phyloP scores from a whole-genome alignment of 225 moss, liverwort and hornwort species.

The Climacium dendroides region DNA sequence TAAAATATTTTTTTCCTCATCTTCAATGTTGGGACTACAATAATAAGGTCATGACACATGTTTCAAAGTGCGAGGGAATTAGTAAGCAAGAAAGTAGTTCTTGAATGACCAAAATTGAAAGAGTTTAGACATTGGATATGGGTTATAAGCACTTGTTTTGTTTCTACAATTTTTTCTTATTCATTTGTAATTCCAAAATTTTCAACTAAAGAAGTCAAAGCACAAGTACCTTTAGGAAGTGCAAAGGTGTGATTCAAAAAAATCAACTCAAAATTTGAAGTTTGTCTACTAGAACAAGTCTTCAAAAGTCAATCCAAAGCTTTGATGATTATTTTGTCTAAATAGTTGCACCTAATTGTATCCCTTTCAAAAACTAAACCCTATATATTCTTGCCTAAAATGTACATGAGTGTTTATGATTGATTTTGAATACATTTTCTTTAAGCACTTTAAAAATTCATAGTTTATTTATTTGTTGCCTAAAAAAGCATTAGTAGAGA shows the following conservation, averaged over 20 bases:
- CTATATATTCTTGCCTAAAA: neutral
- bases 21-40: too few relatives aligned
- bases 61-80: too few relatives aligned
- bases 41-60: too few relatives aligned
- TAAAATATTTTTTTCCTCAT: too few relatives aligned
- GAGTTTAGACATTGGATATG: too few relatives aligned
- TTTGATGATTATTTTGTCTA: neutral
- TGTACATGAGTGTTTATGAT: neutral
- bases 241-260: neutral
- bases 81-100: too few relatives aligned
- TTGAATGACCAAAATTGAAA: too few relatives aligned
- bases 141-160: too few relatives aligned
- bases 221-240: neutral
- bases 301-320: neutral
- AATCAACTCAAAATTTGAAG: neutral
- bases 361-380: neutral
- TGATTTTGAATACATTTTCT: fast-evolving
- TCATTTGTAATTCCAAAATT: neutral
- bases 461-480: fast-evolving
- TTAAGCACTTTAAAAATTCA: neutral
- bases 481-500: neutral
- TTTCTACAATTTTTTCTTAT: fast-evolving
- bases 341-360: neutral
- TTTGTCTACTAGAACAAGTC: neutral
- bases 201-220: neutral